Evolutionary conservation across 352 stramenopile genomes (phyloP).

Genomic region (Phytophthora pistaciae): DNA sequence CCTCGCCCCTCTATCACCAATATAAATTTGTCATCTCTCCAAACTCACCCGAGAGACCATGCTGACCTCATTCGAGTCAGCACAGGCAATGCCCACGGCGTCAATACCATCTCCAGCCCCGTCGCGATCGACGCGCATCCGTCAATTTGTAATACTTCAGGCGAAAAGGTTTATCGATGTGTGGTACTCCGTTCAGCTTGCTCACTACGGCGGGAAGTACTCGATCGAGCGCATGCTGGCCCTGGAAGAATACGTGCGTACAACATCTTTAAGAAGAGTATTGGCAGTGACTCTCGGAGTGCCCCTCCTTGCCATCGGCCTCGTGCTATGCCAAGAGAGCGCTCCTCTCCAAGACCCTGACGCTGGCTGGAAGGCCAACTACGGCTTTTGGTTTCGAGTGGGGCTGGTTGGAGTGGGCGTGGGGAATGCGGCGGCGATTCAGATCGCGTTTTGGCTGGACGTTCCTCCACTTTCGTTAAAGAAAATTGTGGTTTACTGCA

Average conservation of each 20-base stretch:
- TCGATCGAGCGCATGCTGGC: slow-evolving; percentile 33
- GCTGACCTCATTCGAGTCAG: neutral
- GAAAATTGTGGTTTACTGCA: slow-evolving; percentile 15
- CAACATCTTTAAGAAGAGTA: slow-evolving; percentile 14
- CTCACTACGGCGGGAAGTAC: slow-evolving; percentile 32
- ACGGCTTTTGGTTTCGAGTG: slow-evolving; percentile 35
- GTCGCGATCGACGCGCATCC: neutral
- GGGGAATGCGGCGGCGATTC: slow-evolving; percentile 16
- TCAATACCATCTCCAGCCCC: neutral
- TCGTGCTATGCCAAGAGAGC: slow-evolving; percentile 30
- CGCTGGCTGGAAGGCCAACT: slow-evolving; percentile 23
- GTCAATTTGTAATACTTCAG: neutral
- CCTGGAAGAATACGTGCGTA: slow-evolving; percentile 31
- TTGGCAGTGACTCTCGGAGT: slow-evolving; percentile 16
- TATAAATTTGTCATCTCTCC: neutral
- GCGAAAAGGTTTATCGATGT: neutral
- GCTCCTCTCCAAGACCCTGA: slow-evolving; percentile 28
- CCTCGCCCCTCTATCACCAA: neutral
- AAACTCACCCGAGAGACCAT: neutral
- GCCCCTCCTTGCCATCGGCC: slow-evolving; percentile 13
- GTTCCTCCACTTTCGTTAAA: slow-evolving; percentile 19
- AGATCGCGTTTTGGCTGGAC: slow-evolving; percentile 22
- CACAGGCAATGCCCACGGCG: neutral
- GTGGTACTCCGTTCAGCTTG: slow-evolving; percentile 16
- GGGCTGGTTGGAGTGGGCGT: slow-evolving; percentile 13